These are phyloP conservation scores for Endoconidiophora polonica DNA, from an alignment of 2,329 filamentous ascomycete species.

Conservation along the genomic window DNA sequence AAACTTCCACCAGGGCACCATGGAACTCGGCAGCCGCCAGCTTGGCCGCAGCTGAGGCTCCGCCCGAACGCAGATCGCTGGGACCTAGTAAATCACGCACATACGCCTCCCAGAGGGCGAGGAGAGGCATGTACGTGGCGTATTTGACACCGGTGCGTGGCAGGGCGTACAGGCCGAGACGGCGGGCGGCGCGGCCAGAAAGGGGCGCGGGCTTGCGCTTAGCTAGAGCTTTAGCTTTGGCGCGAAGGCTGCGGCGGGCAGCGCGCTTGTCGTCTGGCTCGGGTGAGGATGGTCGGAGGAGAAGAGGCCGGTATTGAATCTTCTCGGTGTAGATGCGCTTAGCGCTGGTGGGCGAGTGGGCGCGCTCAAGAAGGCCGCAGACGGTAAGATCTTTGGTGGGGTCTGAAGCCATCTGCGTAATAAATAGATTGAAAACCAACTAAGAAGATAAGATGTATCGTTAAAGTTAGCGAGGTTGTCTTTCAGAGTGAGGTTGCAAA, in stretches of 20 bases:
- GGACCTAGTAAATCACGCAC: conserved; percentile 60
- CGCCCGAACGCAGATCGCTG: conserved; percentile 34
- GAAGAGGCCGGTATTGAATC: conserved; percentile 65
- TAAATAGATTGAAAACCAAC: background rate
- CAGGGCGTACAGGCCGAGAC: conserved; percentile 53
- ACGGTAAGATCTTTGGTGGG: conserved; percentile 23
- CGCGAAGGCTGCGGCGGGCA: conserved; percentile 33
- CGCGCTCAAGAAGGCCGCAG: conserved; percentile 53
- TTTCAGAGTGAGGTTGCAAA: no score
- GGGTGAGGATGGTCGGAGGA: conserved; percentile 61
- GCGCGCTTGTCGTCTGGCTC: conserved; percentile 40
- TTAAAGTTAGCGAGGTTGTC: background rate
- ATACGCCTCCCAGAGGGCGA: conserved; percentile 70
- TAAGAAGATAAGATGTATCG: background rate
- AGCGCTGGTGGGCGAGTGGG: conserved; percentile 59
- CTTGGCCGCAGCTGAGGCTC: conserved; percentile 50
- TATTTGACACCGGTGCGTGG: conserved; percentile 29
- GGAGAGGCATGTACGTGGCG: conserved; percentile 58
- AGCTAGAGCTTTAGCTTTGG: conserved; percentile 21
- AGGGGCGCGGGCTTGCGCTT: conserved; percentile 43
- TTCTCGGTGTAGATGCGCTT: conserved; percentile 63
- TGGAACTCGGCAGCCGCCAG: conserved; percentile 80
- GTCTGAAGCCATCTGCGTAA: conserved; percentile 20
- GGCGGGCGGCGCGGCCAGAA: conserved; percentile 62
- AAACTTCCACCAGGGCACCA: conserved; percentile 68